phyloP scores from a whole-genome alignment of 2,329 filamentous ascomycete species.

The Aspergillus neoniger region DNA sequence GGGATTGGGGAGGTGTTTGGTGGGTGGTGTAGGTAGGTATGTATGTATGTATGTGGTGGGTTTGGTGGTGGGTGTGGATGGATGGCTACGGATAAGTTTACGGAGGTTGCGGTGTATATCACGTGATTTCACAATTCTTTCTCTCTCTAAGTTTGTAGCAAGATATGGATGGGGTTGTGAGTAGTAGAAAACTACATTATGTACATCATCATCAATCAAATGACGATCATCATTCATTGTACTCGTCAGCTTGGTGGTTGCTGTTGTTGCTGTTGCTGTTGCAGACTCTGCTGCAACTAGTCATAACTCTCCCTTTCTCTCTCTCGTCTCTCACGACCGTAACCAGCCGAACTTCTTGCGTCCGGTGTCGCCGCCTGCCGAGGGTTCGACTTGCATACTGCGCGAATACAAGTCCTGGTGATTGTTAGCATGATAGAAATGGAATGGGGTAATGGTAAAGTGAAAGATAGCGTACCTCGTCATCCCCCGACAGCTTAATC shows the following conservation, averaged over 20 bases:
- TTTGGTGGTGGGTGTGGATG: background rate
- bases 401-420: constrained; percentile 60
- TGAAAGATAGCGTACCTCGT: constrained; percentile 67
- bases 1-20: background rate
- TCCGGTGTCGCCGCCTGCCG: constrained; percentile 39
- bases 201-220: constrained; percentile 22
- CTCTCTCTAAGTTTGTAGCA: no score
- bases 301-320: constrained; percentile 1
- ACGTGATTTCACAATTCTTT: constrained; percentile 1
- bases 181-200: constrained; percentile 18
- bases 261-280: constrained; percentile 4
- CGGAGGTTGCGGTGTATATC: background rate
- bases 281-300: constrained; percentile 10
- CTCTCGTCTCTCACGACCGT: constrained; percentile 31
- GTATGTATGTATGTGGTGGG: no score
- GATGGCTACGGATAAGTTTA: background rate
- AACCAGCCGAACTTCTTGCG: constrained; percentile 49
- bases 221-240: constrained; percentile 24
- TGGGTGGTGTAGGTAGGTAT: background rate
- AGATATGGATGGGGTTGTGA: background rate
- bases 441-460: background rate
- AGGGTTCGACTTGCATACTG: constrained; percentile 57
- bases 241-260: constrained; percentile 15
- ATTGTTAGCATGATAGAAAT: constrained; percentile 11
- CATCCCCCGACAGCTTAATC: constrained; percentile 77